Evolutionary conservation across 345 rosid species (phyloP).

Genomic region (Murraya paniculata): DNA sequence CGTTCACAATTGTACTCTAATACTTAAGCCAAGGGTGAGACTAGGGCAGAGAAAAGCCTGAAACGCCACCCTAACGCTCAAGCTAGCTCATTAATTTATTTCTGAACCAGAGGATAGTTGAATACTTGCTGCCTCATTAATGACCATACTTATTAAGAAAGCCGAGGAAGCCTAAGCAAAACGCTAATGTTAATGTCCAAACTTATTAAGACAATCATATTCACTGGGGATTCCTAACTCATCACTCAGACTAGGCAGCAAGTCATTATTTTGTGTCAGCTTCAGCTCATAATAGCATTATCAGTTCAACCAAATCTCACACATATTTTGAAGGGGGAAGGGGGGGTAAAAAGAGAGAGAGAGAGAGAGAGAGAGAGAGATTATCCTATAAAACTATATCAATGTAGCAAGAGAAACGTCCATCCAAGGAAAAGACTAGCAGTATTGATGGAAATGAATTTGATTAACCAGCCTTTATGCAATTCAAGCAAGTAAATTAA

Average conservation of each 20-base stretch:
- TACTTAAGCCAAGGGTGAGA: not conserved
- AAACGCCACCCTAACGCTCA: not conserved
- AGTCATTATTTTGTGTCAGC: not conserved
- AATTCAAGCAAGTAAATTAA: not conserved
- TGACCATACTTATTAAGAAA: not conserved
- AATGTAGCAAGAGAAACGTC: not conserved
- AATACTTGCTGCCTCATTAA: not conserved
- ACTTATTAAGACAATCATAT: conserved; percentile 1
- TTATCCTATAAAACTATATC: not conserved
- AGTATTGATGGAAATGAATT: not conserved
- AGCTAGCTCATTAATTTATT: too few species aligned
- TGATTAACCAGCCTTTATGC: not conserved
- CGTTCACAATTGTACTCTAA: not conserved
- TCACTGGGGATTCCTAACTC: not conserved
- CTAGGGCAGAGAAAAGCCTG: not conserved
- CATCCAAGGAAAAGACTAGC: conserved; percentile 1
- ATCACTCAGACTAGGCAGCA: not conserved
- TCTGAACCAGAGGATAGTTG: too few species aligned
- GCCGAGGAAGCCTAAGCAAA: not conserved
- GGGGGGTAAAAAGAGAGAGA: not conserved
- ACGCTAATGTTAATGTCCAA: not conserved
- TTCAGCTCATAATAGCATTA: not conserved
- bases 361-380: too few species aligned
- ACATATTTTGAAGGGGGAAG: too few species aligned
- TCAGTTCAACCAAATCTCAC: not conserved